Evolutionary conservation across 495 filamentous ascomycete species (phyloP).

Genomic region (Podospora tetraspora): DNA sequence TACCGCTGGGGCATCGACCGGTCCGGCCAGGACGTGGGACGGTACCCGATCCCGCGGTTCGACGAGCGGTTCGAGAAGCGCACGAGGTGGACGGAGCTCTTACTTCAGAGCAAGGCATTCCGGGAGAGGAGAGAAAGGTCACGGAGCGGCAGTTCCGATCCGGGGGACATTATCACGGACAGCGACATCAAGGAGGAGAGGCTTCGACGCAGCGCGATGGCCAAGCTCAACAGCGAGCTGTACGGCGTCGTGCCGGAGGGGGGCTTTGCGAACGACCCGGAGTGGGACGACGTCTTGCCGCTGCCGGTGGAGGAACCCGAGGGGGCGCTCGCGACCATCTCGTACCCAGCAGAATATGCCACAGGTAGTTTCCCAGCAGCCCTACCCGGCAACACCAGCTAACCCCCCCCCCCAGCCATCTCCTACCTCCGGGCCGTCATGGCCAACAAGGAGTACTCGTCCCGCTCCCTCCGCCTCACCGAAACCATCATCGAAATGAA

Average conservation of each 20-base stretch:
- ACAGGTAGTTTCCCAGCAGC: conserved; percentile 63
- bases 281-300: conserved; percentile 79
- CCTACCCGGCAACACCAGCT: conserved; percentile 80
- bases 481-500: conserved; percentile 86
- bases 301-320: conserved; percentile 79
- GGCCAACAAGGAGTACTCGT: conserved; percentile 76
- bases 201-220: conserved; percentile 40
- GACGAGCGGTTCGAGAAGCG: conserved; percentile 28
- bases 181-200: conserved; percentile 44
- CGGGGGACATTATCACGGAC: conserved; percentile 30
- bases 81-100: conserved; percentile 24
- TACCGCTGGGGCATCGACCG: conserved; percentile 40
- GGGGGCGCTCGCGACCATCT: conserved; percentile 76
- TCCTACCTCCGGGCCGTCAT: conserved; percentile 91
- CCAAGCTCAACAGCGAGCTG: conserved; percentile 34
- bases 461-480: conserved; percentile 75
- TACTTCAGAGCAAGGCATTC: conserved; percentile 29
- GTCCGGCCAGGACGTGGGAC: conserved; percentile 36
- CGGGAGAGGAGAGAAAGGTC: conserved; percentile 23
- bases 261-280: conserved; percentile 60
- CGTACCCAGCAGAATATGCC: conserved; percentile 78
- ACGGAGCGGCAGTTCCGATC: conserved; percentile 11
- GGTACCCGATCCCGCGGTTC: conserved; percentile 37
- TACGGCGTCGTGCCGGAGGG: conserved; percentile 36
- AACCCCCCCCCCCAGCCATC: conserved; percentile 45